Conservation (phyloP, 2,329 filamentous ascomycete genomes). For the Paraconiothyrium brasiliense region DNA sequence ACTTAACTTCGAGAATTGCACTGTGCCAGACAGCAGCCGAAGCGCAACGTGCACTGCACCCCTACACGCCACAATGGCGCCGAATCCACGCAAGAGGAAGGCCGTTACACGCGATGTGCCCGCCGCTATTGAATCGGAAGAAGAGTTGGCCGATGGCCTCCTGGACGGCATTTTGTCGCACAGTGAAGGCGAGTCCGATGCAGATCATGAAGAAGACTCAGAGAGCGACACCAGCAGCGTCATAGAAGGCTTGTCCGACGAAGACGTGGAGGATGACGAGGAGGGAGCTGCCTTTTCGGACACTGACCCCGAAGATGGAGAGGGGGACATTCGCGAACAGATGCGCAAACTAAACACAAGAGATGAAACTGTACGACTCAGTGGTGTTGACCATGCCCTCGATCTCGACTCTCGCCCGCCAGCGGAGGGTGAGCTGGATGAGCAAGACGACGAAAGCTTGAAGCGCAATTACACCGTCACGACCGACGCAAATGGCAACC, state of each 20-base stretch:
- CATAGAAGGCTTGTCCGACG: constrained; percentile 44
- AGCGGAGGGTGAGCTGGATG: constrained; percentile 38
- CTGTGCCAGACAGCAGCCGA: not conserved
- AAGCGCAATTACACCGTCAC: constrained; percentile 68
- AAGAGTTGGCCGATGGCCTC: constrained; percentile 50
- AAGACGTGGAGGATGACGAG: constrained; percentile 40
- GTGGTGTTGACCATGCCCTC: constrained; percentile 26
- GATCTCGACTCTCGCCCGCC: constrained; percentile 25
- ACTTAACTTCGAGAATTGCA: not conserved
- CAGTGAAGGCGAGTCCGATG: constrained; percentile 52
- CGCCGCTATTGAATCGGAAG: constrained; percentile 41
- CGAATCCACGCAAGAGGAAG: constrained; percentile 62
- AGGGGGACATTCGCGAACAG: constrained; percentile 55
- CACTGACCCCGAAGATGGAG: constrained; percentile 51
- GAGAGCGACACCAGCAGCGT: constrained; percentile 45
- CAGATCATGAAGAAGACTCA: constrained; percentile 33
- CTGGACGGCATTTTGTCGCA: constrained; percentile 55
- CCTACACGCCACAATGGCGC: constrained; percentile 35
- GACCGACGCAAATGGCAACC: constrained; percentile 88
- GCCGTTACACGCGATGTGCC: constrained; percentile 50
- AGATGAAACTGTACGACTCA: constrained; percentile 31
- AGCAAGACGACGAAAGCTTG: constrained; percentile 38
- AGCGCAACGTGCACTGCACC: constrained; percentile 13
- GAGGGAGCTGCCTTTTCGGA: constrained; percentile 41
- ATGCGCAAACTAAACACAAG: constrained; percentile 54